Percentiles rank a stretch among this genome's conserved stretches.
Conservation (phyloP, 2,329 filamentous ascomycete species). For the Aspergillus texensis region DNA sequence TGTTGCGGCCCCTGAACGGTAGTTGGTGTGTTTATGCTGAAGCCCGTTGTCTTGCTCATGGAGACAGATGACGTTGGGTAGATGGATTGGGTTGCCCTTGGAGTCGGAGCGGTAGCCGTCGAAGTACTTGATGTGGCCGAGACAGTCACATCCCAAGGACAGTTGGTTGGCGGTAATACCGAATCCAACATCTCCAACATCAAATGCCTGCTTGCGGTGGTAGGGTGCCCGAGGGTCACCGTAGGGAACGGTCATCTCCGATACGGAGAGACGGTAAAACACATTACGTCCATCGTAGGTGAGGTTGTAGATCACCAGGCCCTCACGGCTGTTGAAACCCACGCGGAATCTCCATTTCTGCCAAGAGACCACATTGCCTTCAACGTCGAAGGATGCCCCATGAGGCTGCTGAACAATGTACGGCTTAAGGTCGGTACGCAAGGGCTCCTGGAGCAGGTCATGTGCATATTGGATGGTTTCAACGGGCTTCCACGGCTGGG, state of each 20-base stretch:
- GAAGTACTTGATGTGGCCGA: slow-evolving; percentile 71
- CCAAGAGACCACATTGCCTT: slow-evolving; percentile 62
- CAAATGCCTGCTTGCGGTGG: slow-evolving; percentile 71
- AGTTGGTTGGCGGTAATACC: slow-evolving; percentile 71
- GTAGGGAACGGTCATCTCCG: slow-evolving; percentile 64
- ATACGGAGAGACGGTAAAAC: slow-evolving; percentile 68
- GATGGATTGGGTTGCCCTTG: slow-evolving; percentile 59
- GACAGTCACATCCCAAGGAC: slow-evolving; percentile 70
- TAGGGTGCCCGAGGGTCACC: slow-evolving; percentile 67
- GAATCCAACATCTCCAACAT: slow-evolving; percentile 68
- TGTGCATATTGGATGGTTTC: slow-evolving; percentile 58
- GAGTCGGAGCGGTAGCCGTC: slow-evolving; percentile 61
- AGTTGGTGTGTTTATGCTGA: slow-evolving; percentile 73
- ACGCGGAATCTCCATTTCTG: slow-evolving; percentile 67
- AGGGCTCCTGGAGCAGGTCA: slow-evolving; percentile 64
- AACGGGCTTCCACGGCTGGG: slow-evolving; percentile 59
- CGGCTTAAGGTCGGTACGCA: slow-evolving; percentile 65
- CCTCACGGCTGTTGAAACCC: slow-evolving; percentile 65
- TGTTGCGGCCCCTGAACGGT: slow-evolving; percentile 65
- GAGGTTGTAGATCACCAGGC: slow-evolving; percentile 69
- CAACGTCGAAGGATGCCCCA: slow-evolving; percentile 63
- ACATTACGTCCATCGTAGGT: slow-evolving; percentile 63
- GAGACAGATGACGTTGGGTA: slow-evolving; percentile 70
- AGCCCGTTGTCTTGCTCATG: slow-evolving; percentile 73
- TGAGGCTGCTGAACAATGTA: slow-evolving; percentile 67